Base-by-base conservation (phyloP, 768 basidiomycete species). In the Rhizopogon salebrosus region DNA sequence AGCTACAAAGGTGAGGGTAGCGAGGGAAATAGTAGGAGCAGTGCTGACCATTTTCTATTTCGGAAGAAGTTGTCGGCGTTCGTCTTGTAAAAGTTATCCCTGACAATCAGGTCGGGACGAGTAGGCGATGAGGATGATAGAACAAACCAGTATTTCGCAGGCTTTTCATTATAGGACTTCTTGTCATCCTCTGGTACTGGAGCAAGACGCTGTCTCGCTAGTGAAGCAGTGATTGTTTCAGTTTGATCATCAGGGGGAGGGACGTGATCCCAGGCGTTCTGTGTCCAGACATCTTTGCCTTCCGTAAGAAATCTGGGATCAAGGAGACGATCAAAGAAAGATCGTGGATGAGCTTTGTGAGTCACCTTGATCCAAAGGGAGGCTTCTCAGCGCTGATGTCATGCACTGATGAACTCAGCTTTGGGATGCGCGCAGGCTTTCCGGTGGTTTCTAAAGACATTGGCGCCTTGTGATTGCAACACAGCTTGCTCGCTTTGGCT, bases 231-330 rank as follows among this genome's bases (percentile, higher is more conserved):
- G 48, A 97, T 92, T 11, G 72, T 72, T n/a, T 85, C 82, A 37
- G 73, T 77, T 65, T 95, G 92, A 69, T 92, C 91, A 10, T 82
- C 76, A 16, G 91, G 89, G 4, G 86, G 85, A 29, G 86, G 84
- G 41, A 94, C 91, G 63, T 92, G 91, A 64, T 93, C 90, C 94
- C 91, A 94, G 1, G 91, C 92, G 62, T 93, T 93, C 56, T 92
- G 86, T 23, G 78, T 75, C 88, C 90, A 94, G 3, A 92, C 86
- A 58, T 90, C 80, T n/a, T 73, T 64, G 37, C 85, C 79, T 23
- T 84, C 74, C 41, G 78, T 84, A 36, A 92, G 76, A 64, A 88
- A 89, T 65, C 89, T 89, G 37, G n/a, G 23, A 16, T 18, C 48
- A 42, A 6, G 36, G 10, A 29, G 55, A 36, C 27, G 24, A 38